Evolutionary conservation across 1,284 basidiomycete species (phyloP).

Genomic region (Trichosporon sp.): DNA sequence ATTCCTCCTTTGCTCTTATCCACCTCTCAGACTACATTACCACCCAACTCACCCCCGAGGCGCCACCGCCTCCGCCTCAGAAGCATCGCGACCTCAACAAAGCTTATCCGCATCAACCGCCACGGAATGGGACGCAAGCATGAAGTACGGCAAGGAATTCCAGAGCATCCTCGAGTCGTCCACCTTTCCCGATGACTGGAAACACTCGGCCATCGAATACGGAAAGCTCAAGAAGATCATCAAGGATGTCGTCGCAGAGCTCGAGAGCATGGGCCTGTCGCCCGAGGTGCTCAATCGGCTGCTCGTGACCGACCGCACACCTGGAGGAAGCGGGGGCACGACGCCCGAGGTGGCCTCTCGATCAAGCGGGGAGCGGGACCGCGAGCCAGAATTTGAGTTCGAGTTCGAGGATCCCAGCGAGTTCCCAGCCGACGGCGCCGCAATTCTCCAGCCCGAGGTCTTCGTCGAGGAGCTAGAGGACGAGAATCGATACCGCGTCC

Average conservation of each 20-base stretch:
- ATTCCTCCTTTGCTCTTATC: not conserved
- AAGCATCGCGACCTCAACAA: not conserved
- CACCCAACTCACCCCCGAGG: not conserved
- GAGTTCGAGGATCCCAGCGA: constrained; percentile 40
- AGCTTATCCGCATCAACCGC: not conserved
- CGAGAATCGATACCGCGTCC: constrained; percentile 27
- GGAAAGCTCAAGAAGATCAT: constrained; percentile 88
- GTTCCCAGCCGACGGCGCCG: constrained; percentile 16
- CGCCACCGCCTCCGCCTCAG: not conserved
- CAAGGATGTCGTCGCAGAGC: constrained; percentile 75
- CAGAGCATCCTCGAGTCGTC: constrained; percentile 46
- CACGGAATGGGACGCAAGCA: constrained; percentile 12
- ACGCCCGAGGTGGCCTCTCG: not conserved
- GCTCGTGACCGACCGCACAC: constrained; percentile 42
- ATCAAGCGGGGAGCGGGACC: not conserved
- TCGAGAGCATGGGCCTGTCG: constrained; percentile 69
- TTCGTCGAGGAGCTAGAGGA: constrained; percentile 14
- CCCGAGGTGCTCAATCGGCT: constrained; percentile 56
- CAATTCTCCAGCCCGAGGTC: constrained; percentile 27
- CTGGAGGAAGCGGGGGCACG: not conserved
- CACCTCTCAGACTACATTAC: too few relatives aligned
- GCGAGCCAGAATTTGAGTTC: constrained; percentile 36
- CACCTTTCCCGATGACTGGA: constrained; percentile 48
- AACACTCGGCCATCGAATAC: constrained; percentile 71
- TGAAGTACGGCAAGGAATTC: constrained; percentile 50